phyloP scores from a whole-genome alignment of 805 yeast genomes.

The Danielozyma ontarioensis region DNA sequence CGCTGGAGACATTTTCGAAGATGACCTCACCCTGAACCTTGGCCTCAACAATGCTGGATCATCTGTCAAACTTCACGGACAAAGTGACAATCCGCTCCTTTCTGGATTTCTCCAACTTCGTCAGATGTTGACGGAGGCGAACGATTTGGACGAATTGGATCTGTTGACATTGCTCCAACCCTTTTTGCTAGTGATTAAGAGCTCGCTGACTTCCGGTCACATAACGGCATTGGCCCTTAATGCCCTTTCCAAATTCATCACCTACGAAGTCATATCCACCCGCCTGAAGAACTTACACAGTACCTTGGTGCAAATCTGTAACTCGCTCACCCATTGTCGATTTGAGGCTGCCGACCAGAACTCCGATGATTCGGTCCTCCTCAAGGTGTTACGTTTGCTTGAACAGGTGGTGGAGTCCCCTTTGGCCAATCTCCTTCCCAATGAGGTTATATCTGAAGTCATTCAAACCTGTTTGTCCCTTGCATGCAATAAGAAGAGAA shows the following conservation, averaged over 20 bases:
- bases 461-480: slow-evolving; percentile 86
- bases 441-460: slow-evolving; percentile 81
- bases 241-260: slow-evolving; percentile 68
- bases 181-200: slow-evolving; percentile 74
- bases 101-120: slow-evolving; percentile 78
- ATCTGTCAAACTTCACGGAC: slow-evolving; percentile 1
- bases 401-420: slow-evolving; percentile 62
- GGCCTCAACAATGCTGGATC: neutral
- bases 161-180: slow-evolving; percentile 78
- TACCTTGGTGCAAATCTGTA: slow-evolving; percentile 60
- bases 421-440: slow-evolving; percentile 62
- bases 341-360: slow-evolving; percentile 93
- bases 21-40: neutral
- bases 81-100: slow-evolving; percentile 52
- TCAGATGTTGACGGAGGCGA: slow-evolving; percentile 56
- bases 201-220: slow-evolving; percentile 79
- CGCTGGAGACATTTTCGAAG: slow-evolving; percentile 47
- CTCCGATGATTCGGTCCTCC: slow-evolving; percentile 84
- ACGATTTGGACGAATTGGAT: slow-evolving; percentile 52
- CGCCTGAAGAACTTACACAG: slow-evolving; percentile 50
- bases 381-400: slow-evolving; percentile 73
- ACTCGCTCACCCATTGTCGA: slow-evolving; percentile 85
- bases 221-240: slow-evolving; percentile 79
- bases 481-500: slow-evolving; percentile 87
- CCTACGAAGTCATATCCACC: slow-evolving; percentile 58